Conservation (phyloP, 2,329 filamentous ascomycete genomes). For the Neonectria ditissima region DNA sequence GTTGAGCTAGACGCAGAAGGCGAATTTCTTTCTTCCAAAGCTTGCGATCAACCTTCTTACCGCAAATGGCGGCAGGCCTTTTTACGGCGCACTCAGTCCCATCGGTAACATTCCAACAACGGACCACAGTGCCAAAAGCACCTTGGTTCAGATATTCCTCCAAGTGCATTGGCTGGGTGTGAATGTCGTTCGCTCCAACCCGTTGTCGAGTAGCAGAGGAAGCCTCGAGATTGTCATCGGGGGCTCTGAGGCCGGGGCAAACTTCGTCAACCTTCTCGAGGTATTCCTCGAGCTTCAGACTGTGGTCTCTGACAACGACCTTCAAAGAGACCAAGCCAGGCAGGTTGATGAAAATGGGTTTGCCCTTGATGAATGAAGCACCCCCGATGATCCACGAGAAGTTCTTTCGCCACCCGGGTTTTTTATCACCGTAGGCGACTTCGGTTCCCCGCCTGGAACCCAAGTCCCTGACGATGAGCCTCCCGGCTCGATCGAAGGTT, state of each 20-base stretch:
- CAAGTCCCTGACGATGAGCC: slow-evolving; percentile 38
- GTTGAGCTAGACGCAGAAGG: slow-evolving; percentile 38
- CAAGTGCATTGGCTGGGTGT: slow-evolving; percentile 30
- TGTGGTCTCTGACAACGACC: slow-evolving; percentile 22
- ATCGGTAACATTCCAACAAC: slow-evolving; percentile 41
- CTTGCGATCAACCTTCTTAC: background rate
- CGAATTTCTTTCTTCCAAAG: slow-evolving; percentile 37
- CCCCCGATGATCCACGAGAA: slow-evolving; percentile 44
- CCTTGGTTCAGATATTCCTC: slow-evolving; percentile 31
- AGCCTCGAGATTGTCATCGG: too few relatives aligned
- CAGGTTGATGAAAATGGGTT: slow-evolving; percentile 27
- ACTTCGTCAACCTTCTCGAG: slow-evolving; percentile 36
- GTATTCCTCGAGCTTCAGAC: slow-evolving; percentile 30
- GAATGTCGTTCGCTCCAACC: too few relatives aligned
- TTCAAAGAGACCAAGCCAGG: slow-evolving; percentile 12
- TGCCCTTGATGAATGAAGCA: background rate
- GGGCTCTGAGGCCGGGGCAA: slow-evolving; percentile 17
- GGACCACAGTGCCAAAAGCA: slow-evolving; percentile 33
- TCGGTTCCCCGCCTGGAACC: slow-evolving; percentile 37
- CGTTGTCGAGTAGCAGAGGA: too few relatives aligned
- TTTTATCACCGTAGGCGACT: slow-evolving; percentile 39
- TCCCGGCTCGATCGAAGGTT: slow-evolving; percentile 36
- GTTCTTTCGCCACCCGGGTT: slow-evolving; percentile 28
- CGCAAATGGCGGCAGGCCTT: slow-evolving; percentile 26
- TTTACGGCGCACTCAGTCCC: slow-evolving; percentile 40